These are phyloP conservation scores for Artemisia argyi DNA, from an alignment of 129 eudicot species.

Conservation along the genomic window DNA sequence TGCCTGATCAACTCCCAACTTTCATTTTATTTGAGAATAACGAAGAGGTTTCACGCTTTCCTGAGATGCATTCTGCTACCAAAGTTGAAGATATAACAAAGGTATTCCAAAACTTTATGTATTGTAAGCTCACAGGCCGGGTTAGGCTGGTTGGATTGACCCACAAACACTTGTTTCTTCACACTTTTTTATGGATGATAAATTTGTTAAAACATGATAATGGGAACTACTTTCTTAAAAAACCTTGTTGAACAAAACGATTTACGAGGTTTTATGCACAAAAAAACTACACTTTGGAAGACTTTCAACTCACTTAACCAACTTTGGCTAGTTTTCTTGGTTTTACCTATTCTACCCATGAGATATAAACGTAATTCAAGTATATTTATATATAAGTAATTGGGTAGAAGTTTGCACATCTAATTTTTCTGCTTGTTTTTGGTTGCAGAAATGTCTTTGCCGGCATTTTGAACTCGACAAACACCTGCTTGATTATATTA, in stretches of 20 bases:
- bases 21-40: constrained; percentile 72
- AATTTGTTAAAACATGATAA: background rate
- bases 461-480: constrained; percentile 92
- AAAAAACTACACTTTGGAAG: background rate
- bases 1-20: constrained; percentile 71
- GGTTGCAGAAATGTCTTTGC: constrained; percentile 81
- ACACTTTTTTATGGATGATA: background rate
- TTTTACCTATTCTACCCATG: background rate
- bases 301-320: constrained; percentile 2
- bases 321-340: background rate
- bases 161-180: background rate
- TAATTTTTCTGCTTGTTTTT: background rate
- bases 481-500: constrained; percentile 77
- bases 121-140: background rate
- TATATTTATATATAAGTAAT: background rate
- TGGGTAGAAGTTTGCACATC: background rate
- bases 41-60: constrained; percentile 68
- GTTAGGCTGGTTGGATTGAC: background rate
- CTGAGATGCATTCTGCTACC: constrained; percentile 47
- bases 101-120: constrained; percentile 42
- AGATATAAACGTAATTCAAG: background rate
- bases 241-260: background rate
- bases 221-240: background rate
- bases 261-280: background rate
- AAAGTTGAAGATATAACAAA: constrained; percentile 59